Conservation (phyloP, 2,329 filamentous ascomycete genomes). For the Trichoderma sp. region DNA sequence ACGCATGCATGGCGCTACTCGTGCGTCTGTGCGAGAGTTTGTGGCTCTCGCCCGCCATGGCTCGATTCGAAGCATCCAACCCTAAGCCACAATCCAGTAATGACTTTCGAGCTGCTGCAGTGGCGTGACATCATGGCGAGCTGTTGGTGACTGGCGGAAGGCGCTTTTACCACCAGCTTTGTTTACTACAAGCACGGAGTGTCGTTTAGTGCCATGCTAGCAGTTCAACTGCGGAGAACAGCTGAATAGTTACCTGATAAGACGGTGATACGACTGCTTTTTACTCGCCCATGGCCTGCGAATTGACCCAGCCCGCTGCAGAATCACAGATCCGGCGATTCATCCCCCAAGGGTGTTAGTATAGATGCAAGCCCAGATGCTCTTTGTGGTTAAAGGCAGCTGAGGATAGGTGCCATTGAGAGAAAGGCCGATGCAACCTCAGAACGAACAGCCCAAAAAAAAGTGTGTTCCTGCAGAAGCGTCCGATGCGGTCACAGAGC, state of each 20-base stretch:
- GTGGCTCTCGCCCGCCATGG: slow-evolving; percentile 5
- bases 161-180: neutral
- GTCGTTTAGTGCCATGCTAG: neutral
- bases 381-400: neutral
- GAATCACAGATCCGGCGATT: slow-evolving; percentile 7
- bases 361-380: neutral
- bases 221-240: neutral
- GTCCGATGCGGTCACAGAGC: slow-evolving; percentile 23
- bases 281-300: neutral
- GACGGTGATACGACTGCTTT: neutral
- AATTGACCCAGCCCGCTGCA: neutral
- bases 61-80: slow-evolving; percentile 10
- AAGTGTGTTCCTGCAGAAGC: slow-evolving; percentile 28
- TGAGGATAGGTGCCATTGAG: neutral
- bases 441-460: neutral
- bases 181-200: neutral
- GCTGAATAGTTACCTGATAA: neutral
- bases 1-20: slow-evolving; percentile 19
- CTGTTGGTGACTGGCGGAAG: neutral
- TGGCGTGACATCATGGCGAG: slow-evolving; percentile 15
- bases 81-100: neutral
- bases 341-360: neutral
- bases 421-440: neutral
- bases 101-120: neutral
- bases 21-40: slow-evolving; percentile 18